A percentile compares a stretch with the other conserved stretches of the same genome.
phyloP scores from a whole-genome alignment of 495 filamentous ascomycete species.

The Bathelium albidoporum region DNA sequence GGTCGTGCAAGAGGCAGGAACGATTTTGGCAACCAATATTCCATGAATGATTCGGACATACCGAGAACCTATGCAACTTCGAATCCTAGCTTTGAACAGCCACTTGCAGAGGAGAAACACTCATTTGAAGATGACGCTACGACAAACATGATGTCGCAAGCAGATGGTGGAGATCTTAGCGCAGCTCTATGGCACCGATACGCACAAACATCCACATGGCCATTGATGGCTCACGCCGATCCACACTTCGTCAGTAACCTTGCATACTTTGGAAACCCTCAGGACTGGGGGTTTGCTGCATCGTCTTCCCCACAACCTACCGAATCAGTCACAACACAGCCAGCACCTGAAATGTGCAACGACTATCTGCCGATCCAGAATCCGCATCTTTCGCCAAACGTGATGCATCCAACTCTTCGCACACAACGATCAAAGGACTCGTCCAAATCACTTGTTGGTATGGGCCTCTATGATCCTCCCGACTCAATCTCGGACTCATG shows the following conservation, averaged over 20 bases:
- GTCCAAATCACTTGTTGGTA: slow-evolving; percentile 59
- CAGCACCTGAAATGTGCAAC: background rate
- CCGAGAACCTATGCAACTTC: background rate
- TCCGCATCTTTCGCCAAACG: background rate
- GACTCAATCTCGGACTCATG: slow-evolving; percentile 38
- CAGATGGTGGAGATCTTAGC: background rate
- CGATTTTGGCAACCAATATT: background rate
- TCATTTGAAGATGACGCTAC: background rate
- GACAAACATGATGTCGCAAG: background rate
- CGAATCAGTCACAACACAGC: background rate
- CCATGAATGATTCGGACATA: background rate
- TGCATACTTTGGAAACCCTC: background rate
- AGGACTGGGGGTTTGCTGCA: background rate
- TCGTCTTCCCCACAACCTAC: background rate
- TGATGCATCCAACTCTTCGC: background rate
- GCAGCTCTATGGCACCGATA: background rate
- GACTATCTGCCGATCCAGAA: background rate
- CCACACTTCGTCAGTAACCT: background rate
- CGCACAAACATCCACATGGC: background rate
- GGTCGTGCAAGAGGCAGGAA: background rate
- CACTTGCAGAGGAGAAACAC: background rate
- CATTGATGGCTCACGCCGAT: background rate
- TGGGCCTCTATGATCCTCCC: slow-evolving; percentile 72
- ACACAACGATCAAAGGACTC: background rate
- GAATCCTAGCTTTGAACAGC: background rate